Evolutionary conservation across 176 grass and related monocot genomes (phyloP).

Genomic region (Phoenix roebelenii): DNA sequence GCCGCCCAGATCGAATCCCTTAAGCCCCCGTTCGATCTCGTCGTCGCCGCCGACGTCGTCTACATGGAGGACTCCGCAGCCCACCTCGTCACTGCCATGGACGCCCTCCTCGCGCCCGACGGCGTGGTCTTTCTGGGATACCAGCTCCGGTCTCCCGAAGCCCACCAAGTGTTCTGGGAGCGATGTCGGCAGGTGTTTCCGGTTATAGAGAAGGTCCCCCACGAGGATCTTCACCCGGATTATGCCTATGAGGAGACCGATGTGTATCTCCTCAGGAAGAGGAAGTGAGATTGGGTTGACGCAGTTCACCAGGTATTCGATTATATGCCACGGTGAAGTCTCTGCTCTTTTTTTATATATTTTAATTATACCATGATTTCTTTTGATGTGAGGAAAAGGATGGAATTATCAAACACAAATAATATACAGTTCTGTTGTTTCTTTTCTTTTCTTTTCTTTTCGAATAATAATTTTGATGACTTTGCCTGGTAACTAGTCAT

Average conservation of each 20-base stretch:
- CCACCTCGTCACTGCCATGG: slow-evolving; percentile 73
- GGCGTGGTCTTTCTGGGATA: slow-evolving; percentile 72
- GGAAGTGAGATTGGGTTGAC: background rate
- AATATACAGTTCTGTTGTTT: too few relatives aligned
- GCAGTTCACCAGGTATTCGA: too few relatives aligned
- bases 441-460: too few relatives aligned
- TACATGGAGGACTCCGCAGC: slow-evolving; percentile 79
- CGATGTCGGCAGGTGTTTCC: slow-evolving; percentile 41
- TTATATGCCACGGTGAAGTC: too few relatives aligned
- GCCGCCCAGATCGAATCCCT: slow-evolving; percentile 43
- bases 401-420: too few relatives aligned
- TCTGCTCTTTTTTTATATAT: too few relatives aligned
- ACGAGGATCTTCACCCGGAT: slow-evolving; percentile 68
- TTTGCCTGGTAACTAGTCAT: too few relatives aligned
- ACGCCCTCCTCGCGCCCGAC: slow-evolving; percentile 52
- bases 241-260: slow-evolving; percentile 76
- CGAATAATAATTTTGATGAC: too few relatives aligned
- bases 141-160: slow-evolving; percentile 75
- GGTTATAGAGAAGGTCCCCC: slow-evolving; percentile 62
- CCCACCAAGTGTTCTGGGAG: slow-evolving; percentile 69
- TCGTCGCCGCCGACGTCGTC: slow-evolving; percentile 78
- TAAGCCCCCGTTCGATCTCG: slow-evolving; percentile 52
- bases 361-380: too few relatives aligned
- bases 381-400: too few relatives aligned
- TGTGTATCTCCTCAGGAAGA: slow-evolving; percentile 63